Evolutionary conservation across 805 yeast species (phyloP).

Genomic region (Wickerhamiella musiphila): DNA sequence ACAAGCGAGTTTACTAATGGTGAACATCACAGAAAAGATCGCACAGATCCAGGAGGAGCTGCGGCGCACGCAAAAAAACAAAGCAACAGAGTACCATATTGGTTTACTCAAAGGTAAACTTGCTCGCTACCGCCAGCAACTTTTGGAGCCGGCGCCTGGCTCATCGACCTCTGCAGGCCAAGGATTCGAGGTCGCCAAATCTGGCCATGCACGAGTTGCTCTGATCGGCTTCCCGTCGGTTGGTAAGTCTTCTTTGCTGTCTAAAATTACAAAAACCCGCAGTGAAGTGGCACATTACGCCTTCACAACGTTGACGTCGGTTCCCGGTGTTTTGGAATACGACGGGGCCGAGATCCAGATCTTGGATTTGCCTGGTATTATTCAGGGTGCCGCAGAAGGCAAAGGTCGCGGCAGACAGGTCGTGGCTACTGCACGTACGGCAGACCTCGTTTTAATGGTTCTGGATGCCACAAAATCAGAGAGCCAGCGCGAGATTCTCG

Average conservation of each 20-base stretch:
- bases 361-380: constrained; percentile 95
- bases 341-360: constrained; percentile 95
- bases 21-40: constrained; percentile 43
- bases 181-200: constrained; percentile 86
- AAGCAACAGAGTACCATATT: constrained; percentile 93
- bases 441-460: constrained; percentile 83
- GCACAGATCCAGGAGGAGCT: constrained; percentile 83
- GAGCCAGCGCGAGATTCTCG: constrained; percentile 74
- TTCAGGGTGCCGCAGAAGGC: constrained; percentile 91
- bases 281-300: constrained; percentile 92
- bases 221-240: constrained; percentile 95
- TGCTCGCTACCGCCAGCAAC: constrained; percentile 80
- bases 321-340: constrained; percentile 87
- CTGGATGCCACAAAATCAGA: constrained; percentile 89
- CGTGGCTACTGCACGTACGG: constrained; percentile 87
- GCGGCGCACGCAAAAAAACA: constrained; percentile 89
- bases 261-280: constrained; percentile 81
- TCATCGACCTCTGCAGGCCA: constrained; percentile 52
- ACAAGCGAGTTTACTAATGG: too few relatives aligned
- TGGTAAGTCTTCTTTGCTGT: constrained; percentile 81
- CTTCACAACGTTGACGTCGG: constrained; percentile 90
- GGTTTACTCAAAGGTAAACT: constrained; percentile 89
- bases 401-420: constrained; percentile 97
- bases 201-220: constrained; percentile 93
- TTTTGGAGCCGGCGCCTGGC: constrained; percentile 77